These are phyloP conservation scores for Daldinia sp. DNA, from an alignment of 2,329 filamentous ascomycete species.

Conservation along the genomic window DNA sequence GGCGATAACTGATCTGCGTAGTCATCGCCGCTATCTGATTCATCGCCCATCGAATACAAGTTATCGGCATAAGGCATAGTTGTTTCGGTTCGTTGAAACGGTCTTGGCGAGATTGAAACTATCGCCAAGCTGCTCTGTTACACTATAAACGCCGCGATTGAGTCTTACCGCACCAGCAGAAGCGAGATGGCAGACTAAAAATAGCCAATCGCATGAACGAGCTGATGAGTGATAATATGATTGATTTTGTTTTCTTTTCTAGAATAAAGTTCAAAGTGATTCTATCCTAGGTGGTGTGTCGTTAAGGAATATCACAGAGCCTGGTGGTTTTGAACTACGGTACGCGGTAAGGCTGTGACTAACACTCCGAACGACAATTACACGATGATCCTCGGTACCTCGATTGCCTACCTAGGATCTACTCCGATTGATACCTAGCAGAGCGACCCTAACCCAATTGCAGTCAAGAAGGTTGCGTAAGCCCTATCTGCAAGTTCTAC, in stretches of 20 bases:
- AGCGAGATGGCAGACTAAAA: neutral
- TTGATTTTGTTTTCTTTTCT: neutral
- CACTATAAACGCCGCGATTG: constrained; percentile 44
- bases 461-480: constrained; percentile 43
- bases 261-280: constrained; percentile 21
- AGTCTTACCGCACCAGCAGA: constrained; percentile 41
- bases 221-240: neutral
- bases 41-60: constrained; percentile 58
- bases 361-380: constrained; percentile 8
- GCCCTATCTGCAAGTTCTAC: constrained; percentile 23
- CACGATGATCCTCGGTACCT: constrained; percentile 15
- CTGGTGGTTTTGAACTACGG: constrained; percentile 25
- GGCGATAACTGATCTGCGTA: constrained; percentile 59
- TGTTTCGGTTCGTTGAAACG: constrained; percentile 45
- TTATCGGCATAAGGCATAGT: constrained; percentile 64
- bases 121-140: constrained; percentile 47
- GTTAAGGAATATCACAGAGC: constrained; percentile 10
- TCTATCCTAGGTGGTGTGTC: constrained; percentile 26
- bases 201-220: constrained; percentile 17
- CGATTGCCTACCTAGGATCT: constrained; percentile 4
- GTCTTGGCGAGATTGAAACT: constrained; percentile 48
- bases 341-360: constrained; percentile 21
- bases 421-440: constrained; percentile 20
- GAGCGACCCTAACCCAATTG: constrained; percentile 18
- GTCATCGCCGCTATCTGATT: constrained; percentile 48